Conservation (phyloP, 768 basidiomycete genomes). For the Gautieria morchelliformis region DNA sequence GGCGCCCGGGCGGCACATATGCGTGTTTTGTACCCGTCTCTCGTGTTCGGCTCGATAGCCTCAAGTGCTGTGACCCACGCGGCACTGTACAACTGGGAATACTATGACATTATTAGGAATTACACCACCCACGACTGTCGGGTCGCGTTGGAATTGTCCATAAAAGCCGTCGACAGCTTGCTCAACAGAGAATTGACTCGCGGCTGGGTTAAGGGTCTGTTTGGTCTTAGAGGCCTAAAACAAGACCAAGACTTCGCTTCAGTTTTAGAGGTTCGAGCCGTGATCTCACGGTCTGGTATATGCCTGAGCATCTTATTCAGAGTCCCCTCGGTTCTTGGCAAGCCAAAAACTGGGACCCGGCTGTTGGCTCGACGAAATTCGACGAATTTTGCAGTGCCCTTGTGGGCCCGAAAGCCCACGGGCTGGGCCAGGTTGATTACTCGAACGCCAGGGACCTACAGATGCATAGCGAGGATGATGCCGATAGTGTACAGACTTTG, state of each 20-base stretch:
- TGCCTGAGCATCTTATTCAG: slow-evolving; percentile 22
- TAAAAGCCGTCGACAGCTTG: slow-evolving; percentile 52
- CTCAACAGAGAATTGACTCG: slow-evolving; percentile 40
- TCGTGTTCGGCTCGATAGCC: slow-evolving; percentile 86
- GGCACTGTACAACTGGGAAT: slow-evolving; percentile 72
- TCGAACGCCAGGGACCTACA: slow-evolving; percentile 15
- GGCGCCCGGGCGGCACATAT: slow-evolving; percentile 92
- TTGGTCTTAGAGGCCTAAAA: slow-evolving; percentile 59
- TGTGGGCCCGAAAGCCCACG: slow-evolving; percentile 31
- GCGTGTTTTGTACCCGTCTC: slow-evolving; percentile 74
- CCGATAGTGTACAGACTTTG: neutral
- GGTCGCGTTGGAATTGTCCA: slow-evolving; percentile 43
- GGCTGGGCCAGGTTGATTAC: slow-evolving; percentile 12
- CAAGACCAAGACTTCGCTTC: slow-evolving; percentile 76
- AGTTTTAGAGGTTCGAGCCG: slow-evolving; percentile 44
- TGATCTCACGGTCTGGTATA: slow-evolving; percentile 13
- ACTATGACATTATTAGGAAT: slow-evolving; percentile 71
- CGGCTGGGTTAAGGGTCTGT: slow-evolving; percentile 54
- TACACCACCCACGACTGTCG: slow-evolving; percentile 60
- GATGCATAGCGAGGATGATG: slow-evolving; percentile 37
- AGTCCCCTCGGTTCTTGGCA: slow-evolving; percentile 70
- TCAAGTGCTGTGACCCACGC: slow-evolving; percentile 90
- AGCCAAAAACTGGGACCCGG: slow-evolving; percentile 78
- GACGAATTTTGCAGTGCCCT: slow-evolving; percentile 60
- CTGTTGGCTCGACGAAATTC: slow-evolving; percentile 49